Evolutionary conservation across 345 rosid genomes (phyloP).

Genomic region (Dipteronia sinensis): DNA sequence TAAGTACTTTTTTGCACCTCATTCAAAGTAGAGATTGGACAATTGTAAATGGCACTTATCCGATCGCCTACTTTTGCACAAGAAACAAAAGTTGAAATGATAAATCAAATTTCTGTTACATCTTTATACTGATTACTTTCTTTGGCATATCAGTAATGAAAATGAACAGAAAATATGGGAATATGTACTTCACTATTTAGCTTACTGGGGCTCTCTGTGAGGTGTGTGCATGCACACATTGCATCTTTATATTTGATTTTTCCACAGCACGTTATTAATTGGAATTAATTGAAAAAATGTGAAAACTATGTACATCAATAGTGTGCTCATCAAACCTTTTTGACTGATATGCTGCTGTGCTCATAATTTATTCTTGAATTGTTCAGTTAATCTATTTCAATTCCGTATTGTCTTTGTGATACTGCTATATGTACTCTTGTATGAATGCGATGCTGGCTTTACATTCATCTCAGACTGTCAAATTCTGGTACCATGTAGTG

Average conservation of each 20-base stretch:
- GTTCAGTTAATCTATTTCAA: background rate
- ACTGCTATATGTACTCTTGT: background rate
- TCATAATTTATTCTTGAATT: background rate
- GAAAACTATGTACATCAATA: too few relatives aligned
- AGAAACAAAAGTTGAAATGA: background rate
- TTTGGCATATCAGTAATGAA: too few relatives aligned
- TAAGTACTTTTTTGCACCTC: constrained; percentile 27
- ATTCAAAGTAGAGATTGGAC: background rate
- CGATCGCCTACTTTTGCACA: background rate
- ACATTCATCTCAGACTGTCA: background rate
- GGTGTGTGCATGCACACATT: too few relatives aligned
- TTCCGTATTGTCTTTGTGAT: background rate
- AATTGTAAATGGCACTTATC: background rate
- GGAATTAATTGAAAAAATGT: too few relatives aligned
- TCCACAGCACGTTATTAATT: too few relatives aligned
- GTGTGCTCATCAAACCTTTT: background rate
- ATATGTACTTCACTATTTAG: too few relatives aligned
- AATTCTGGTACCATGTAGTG: background rate
- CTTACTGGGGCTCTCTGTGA: too few relatives aligned
- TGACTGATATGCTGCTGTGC: background rate
- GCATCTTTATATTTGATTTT: too few relatives aligned
- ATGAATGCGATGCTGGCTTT: background rate
- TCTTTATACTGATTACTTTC: background rate
- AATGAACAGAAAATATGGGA: too few relatives aligned
- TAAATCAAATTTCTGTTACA: background rate